Evolutionary conservation across 2,329 filamentous ascomycete species (phyloP).

Genomic region (Phyllosticta capitalensis): DNA sequence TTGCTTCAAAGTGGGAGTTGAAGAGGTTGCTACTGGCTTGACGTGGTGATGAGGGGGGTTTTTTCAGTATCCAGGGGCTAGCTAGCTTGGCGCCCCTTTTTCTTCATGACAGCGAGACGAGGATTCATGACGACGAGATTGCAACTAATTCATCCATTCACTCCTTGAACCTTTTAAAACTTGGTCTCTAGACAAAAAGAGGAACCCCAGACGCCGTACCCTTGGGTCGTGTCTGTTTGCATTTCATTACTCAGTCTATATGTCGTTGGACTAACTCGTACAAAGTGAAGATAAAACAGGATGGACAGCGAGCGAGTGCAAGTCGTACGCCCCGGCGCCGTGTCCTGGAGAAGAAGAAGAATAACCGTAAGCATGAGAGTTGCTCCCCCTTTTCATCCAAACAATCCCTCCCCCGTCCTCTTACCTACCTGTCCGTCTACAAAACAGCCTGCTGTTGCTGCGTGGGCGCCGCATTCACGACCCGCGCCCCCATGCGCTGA

Average conservation of each 20-base stretch:
- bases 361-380: too few relatives aligned
- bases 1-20: not conserved
- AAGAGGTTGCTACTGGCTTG: not conserved
- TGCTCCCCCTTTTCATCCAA: too few relatives aligned
- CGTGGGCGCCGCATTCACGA: slow-evolving; percentile 15
- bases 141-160: not conserved
- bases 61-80: not conserved
- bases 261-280: not conserved
- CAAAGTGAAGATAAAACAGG: not conserved
- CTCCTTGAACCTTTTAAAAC: too few relatives aligned
- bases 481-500: slow-evolving; percentile 24
- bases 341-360: not conserved
- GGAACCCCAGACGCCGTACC: not conserved
- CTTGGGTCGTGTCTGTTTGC: not conserved
- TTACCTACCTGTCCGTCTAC: not conserved
- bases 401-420: not conserved
- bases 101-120: not conserved
- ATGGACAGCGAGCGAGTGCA: not conserved
- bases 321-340: not conserved
- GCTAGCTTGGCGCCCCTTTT: not conserved
- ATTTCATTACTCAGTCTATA: not conserved
- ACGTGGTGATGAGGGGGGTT: not conserved
- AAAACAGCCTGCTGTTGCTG: too few relatives aligned
- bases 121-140: not conserved
- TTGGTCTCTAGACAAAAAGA: too few relatives aligned